Percentiles rank a stretch among this genome's conserved stretches.
Evolutionary conservation across 2,329 filamentous ascomycete species (phyloP).

Genomic region (Aspergillus brasiliensis): DNA sequence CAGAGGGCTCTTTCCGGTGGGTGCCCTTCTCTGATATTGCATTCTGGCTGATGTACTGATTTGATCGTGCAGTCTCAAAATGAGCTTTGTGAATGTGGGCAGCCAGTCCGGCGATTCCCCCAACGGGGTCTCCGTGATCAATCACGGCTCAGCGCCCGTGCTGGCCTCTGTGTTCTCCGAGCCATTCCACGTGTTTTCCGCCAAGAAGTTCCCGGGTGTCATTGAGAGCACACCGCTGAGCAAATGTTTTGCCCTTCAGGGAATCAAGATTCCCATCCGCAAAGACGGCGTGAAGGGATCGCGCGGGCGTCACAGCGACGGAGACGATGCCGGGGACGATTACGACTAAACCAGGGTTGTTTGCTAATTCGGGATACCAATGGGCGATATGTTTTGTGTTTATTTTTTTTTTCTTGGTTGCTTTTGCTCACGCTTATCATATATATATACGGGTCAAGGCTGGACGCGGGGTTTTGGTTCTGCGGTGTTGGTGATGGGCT

Average conservation of each 20-base stretch:
- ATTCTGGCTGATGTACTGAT: slow-evolving; percentile 14
- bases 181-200: slow-evolving; percentile 88
- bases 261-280: slow-evolving; percentile 94
- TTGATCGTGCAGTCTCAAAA: slow-evolving; percentile 55
- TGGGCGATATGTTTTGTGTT: slow-evolving; percentile 1
- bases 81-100: slow-evolving; percentile 84
- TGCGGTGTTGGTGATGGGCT: slow-evolving; percentile 29
- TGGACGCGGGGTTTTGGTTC: slow-evolving; percentile 25
- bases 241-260: slow-evolving; percentile 89
- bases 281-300: slow-evolving; percentile 70
- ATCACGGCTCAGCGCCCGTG: slow-evolving; percentile 75
- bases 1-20: slow-evolving; percentile 87
- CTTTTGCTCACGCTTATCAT: slow-evolving; percentile 4
- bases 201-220: slow-evolving; percentile 97
- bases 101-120: slow-evolving; percentile 42
- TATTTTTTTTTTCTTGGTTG: too few species aligned
- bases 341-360: slow-evolving; percentile 27
- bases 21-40: neutral
- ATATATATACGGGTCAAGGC: neutral
- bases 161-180: slow-evolving; percentile 85
- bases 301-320: slow-evolving; percentile 37
- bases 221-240: slow-evolving; percentile 90
- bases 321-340: slow-evolving; percentile 36
- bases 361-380: slow-evolving; percentile 5
- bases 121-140: slow-evolving; percentile 57